Evolutionary conservation across 257 asterid species (phyloP).

Genomic region (Solanum raphanifolium): DNA sequence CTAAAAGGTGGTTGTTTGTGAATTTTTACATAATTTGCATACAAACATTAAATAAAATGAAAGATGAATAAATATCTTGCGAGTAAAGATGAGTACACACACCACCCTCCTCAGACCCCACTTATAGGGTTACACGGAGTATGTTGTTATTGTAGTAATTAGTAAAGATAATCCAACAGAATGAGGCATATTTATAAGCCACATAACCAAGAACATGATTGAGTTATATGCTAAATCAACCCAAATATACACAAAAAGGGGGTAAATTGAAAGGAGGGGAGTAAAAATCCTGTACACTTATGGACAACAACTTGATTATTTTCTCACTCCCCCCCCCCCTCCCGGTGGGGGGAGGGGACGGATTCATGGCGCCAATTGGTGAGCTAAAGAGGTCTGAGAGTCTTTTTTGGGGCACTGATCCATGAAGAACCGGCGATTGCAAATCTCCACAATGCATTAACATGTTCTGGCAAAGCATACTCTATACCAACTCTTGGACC

Average conservation of each 20-base stretch:
- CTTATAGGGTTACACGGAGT: neutral
- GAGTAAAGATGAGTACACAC: neutral
- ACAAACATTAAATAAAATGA: neutral
- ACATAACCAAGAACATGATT: neutral
- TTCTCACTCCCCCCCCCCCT: neutral
- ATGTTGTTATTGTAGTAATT: neutral
- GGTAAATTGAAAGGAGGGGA: neutral
- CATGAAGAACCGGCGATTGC: constrained; percentile 73
- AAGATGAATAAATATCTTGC: neutral
- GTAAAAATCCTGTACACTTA: neutral
- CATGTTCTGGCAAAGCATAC: constrained; percentile 76
- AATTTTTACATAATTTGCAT: neutral
- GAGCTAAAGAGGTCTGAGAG: constrained; percentile 42
- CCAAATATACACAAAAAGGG: neutral
- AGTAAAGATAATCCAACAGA: neutral
- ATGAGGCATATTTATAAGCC: neutral
- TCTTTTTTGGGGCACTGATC: constrained; percentile 85
- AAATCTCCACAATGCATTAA: constrained; percentile 78
- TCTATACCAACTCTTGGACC: constrained; percentile 93
- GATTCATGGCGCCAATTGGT: neutral
- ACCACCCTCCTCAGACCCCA: neutral
- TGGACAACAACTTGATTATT: neutral
- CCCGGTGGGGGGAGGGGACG: neutral
- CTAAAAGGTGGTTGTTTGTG: neutral
- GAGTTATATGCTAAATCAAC: neutral